These are phyloP conservation scores for Eimeria praecox DNA, from an alignment of 169 alveolate genomes.

Conservation along the genomic window DNA sequence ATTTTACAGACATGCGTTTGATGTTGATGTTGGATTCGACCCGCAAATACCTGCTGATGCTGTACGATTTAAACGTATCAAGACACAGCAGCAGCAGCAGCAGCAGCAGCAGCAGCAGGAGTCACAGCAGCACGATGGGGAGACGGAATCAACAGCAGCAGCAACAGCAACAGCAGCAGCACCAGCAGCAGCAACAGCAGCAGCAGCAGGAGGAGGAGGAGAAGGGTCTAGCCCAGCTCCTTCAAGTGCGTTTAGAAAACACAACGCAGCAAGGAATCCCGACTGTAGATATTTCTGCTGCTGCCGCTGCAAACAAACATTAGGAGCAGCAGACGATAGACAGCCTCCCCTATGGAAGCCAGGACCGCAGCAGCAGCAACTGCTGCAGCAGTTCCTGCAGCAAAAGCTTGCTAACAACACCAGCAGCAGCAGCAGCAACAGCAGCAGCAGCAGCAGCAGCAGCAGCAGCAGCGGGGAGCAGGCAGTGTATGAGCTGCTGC, in stretches of 20 bases:
- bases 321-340: constrained; percentile 49
- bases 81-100: not conserved
- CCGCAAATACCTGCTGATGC: constrained; percentile 51
- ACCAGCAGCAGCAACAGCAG: constrained; percentile 21
- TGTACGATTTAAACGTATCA: not conserved
- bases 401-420: not conserved
- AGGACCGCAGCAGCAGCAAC: constrained; percentile 15
- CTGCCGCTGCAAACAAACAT: constrained; percentile 30
- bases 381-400: constrained; percentile 3
- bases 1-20: constrained; percentile 46
- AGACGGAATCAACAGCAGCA: not conserved
- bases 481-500: not conserved
- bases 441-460: not conserved
- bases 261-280: constrained; percentile 35
- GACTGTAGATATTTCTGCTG: constrained; percentile 51
- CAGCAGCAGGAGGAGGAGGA: not conserved
- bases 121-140: not conserved
- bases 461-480: not conserved
- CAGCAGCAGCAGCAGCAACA: constrained; percentile 26
- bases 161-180: constrained; percentile 5
- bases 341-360: constrained; percentile 31
- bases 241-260: not conserved
- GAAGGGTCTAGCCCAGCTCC: not conserved
- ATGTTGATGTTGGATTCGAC: constrained; percentile 43
- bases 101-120: constrained; percentile 14